A percentile compares a stretch with the other conserved stretches of the same genome.
Conservation (phyloP, 768 basidiomycete genomes). For the Symmetrospora coprosmae region DNA sequence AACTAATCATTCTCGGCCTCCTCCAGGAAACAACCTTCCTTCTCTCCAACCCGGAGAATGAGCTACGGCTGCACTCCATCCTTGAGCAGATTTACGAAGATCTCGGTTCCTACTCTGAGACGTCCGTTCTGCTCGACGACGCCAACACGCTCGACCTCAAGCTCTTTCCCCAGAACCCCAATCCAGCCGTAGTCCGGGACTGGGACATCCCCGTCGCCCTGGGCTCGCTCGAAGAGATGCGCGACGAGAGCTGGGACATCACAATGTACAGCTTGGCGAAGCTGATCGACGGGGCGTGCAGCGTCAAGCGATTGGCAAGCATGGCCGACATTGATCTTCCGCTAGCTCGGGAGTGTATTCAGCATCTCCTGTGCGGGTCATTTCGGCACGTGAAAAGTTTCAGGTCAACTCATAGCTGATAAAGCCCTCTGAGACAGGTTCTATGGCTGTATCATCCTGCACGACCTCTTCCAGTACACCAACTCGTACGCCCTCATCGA, state of each 20-base stretch:
- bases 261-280: constrained; percentile 68
- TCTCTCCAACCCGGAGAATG: constrained; percentile 58
- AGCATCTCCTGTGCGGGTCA: constrained; percentile 80
- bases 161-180: constrained; percentile 91
- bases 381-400: no score
- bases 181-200: constrained; percentile 72
- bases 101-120: constrained; percentile 91
- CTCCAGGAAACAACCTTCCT: constrained; percentile 73
- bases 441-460: constrained; percentile 89
- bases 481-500: constrained; percentile 91
- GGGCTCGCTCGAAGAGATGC: constrained; percentile 62
- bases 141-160: constrained; percentile 92
- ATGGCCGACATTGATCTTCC: constrained; percentile 75
- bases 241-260: constrained; percentile 89
- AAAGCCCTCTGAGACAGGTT: no score
- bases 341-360: constrained; percentile 69
- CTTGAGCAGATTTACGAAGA: constrained; percentile 95
- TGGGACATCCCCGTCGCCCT: constrained; percentile 92
- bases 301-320: constrained; percentile 77
- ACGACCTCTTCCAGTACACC: constrained; percentile 94
- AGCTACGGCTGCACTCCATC: constrained; percentile 58
- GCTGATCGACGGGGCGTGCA: constrained; percentile 79
- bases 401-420: neutral
- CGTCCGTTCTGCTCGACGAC: constrained; percentile 70
- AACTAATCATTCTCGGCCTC: neutral